Percentiles rank a stretch among this genome's conserved stretches.
Conservation (phyloP, 2,329 filamentous ascomycete genomes). For the Aspergillus ochraceus region DNA sequence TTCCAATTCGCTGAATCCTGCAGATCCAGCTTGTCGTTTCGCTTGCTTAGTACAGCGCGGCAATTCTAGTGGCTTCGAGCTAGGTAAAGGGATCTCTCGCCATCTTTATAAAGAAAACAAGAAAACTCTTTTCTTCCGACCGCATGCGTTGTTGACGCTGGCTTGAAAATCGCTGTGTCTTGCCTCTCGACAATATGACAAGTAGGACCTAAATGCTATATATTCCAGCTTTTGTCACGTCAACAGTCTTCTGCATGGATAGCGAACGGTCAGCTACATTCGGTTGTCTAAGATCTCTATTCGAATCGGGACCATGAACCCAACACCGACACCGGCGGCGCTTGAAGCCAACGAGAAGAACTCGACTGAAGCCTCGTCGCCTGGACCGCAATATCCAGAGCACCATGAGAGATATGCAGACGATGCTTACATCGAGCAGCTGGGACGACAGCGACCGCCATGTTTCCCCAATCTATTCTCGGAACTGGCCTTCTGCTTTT, state of each 20-base stretch:
- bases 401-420: neutral
- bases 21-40: neutral
- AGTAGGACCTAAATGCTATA: too few species aligned
- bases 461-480: slow-evolving; percentile 54
- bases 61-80: neutral
- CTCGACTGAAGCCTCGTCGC: neutral
- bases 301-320: neutral
- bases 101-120: neutral
- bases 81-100: neutral
- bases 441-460: slow-evolving; percentile 63
- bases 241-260: too few species aligned
- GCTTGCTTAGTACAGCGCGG: neutral
- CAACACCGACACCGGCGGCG: neutral
- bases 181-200: too few species aligned
- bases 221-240: too few species aligned
- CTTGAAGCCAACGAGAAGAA: neutral
- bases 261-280: too few species aligned
- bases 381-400: neutral
- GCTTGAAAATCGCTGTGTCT: neutral
- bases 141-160: neutral
- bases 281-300: neutral
- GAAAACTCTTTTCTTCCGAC: neutral
- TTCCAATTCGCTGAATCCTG: neutral
- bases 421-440: slow-evolving; percentile 49
- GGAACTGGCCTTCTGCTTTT: slow-evolving; percentile 65